Evolutionary conservation across 306 rosid genomes (phyloP).

Genomic region (Clitoria ternatea): DNA sequence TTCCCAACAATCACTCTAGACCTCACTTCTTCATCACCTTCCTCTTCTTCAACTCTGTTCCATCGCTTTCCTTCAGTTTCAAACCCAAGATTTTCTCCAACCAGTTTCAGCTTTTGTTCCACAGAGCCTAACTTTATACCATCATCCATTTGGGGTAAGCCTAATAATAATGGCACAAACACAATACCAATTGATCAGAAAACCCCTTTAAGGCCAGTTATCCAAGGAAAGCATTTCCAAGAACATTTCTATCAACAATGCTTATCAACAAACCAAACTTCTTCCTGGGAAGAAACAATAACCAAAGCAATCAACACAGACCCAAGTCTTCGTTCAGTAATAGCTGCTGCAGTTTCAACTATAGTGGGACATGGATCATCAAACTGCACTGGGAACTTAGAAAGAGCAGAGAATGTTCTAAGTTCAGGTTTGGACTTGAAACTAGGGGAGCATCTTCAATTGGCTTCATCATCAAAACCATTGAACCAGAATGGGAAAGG

Average conservation of each 20-base stretch:
- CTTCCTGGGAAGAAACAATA: conserved; percentile 42
- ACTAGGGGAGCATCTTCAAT: conserved; percentile 27
- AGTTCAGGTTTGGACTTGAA: conserved; percentile 31
- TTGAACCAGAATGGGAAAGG: conserved; percentile 38
- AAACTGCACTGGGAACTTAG: conserved; percentile 21
- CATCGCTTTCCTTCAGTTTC: conserved; percentile 27
- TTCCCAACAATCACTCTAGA: conserved; percentile 60
- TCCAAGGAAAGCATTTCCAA: conserved; percentile 21
- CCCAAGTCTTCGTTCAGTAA: conserved; percentile 44
- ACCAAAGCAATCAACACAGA: conserved; percentile 55
- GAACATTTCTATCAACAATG: conserved; percentile 32
- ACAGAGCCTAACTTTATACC: conserved; percentile 30
- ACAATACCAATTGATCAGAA: conserved; percentile 17
- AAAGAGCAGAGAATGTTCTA: conserved; percentile 15
- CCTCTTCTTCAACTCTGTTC: neutral
- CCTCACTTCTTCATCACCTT: conserved; percentile 33
- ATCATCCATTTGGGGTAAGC: conserved; percentile 43
- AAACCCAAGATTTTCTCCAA: conserved; percentile 28
- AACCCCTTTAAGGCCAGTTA: neutral
- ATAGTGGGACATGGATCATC: conserved; percentile 46
- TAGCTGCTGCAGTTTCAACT: conserved; percentile 60
- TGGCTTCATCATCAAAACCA: conserved; percentile 23
- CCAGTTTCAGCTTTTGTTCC: conserved; percentile 48
- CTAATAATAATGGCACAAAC: conserved; percentile 27
- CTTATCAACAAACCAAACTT: conserved; percentile 30